Percentiles rank a stretch among this genome's conserved stretches.
phyloP scores from a whole-genome alignment of 2,329 filamentous ascomycete genomes.

The Magnaporthiopsis incrustans region DNA sequence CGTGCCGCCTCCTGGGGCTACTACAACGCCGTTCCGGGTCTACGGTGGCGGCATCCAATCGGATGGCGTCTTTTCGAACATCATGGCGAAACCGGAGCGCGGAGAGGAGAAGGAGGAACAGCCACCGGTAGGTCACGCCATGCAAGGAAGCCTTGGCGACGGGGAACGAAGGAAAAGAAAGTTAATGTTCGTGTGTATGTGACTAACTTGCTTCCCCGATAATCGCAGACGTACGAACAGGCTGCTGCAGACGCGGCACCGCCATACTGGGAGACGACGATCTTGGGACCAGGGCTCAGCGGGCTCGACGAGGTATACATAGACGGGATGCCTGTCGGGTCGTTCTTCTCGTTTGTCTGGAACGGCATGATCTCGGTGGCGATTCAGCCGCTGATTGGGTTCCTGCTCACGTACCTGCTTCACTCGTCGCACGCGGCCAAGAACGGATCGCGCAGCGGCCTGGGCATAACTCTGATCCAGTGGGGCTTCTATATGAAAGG shows the following conservation, averaged over 20 bases:
- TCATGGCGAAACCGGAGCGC: constrained; percentile 81
- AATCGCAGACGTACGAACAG: constrained; percentile 83
- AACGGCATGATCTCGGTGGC: constrained; percentile 96
- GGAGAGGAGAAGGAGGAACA: constrained; percentile 77
- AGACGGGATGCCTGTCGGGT: constrained; percentile 88
- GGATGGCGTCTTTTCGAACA: constrained; percentile 93
- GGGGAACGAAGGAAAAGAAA: no score
- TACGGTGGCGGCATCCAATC: constrained; percentile 71
- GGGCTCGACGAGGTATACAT: constrained; percentile 95
- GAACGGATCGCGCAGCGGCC: constrained; percentile 88
- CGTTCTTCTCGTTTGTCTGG: constrained; percentile 81
- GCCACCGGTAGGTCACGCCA: constrained; percentile 65
- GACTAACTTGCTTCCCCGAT: constrained; percentile 18
- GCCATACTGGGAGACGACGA: constrained; percentile 98
- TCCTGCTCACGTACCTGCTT: constrained; percentile 93
- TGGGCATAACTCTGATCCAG: constrained; percentile 91
- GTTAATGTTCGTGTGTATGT: constrained; percentile 16
- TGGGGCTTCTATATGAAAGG: constrained; percentile 95
- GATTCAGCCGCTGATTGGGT: constrained; percentile 83
- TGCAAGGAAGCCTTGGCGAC: neutral
- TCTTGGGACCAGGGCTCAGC: constrained; percentile 82
- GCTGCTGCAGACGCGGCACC: constrained; percentile 92
- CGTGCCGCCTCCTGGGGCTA: constrained; percentile 7
- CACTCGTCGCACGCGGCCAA: constrained; percentile 98
- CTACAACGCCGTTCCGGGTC: constrained; percentile 38